These are phyloP conservation scores for Hyparrhenia diplandra DNA, from an alignment of 176 grass and related monocot genomes.

Conservation along the genomic window DNA sequence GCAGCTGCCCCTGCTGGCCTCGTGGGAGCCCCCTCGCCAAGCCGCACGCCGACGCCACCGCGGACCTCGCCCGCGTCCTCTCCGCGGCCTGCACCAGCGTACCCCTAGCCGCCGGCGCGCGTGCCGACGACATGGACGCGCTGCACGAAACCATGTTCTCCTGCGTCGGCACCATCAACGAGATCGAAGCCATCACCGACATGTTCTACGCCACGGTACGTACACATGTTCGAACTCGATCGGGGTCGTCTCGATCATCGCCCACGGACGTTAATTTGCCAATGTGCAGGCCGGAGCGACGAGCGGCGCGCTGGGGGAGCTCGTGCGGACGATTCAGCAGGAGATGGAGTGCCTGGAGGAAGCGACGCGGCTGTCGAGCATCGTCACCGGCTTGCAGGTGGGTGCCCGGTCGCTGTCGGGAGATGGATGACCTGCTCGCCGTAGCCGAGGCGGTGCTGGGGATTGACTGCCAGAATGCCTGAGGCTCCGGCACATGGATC, in stretches of 20 bases:
- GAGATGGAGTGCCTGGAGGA: constrained; percentile 78
- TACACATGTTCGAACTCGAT: too few species aligned
- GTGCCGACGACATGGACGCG: constrained; percentile 43
- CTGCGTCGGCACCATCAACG: constrained; percentile 44
- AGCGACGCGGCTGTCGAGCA: constrained; percentile 48
- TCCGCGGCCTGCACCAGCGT: constrained; percentile 49
- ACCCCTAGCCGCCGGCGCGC: constrained; percentile 57
- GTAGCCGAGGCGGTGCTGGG: background rate
- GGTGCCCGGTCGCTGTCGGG: background rate
- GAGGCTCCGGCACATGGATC: background rate
- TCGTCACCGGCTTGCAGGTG: constrained; percentile 59
- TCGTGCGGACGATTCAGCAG: constrained; percentile 43
- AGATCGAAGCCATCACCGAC: constrained; percentile 51
- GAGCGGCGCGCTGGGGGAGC: constrained; percentile 39
- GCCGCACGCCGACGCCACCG: constrained; percentile 54
- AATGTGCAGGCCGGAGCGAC: constrained; percentile 48
- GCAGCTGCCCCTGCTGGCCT: constrained; percentile 56
- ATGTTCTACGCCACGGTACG: constrained; percentile 59
- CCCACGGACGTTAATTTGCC: too few species aligned
- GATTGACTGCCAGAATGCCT: constrained; percentile 1
- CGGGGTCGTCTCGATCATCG: too few species aligned
- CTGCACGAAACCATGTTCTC: constrained; percentile 39
- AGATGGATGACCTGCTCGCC: constrained; percentile 5
- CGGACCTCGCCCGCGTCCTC: constrained; percentile 46
- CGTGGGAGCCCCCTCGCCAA: constrained; percentile 54